phyloP scores from a whole-genome alignment of 306 rosid species.

The Rosa persica region DNA sequence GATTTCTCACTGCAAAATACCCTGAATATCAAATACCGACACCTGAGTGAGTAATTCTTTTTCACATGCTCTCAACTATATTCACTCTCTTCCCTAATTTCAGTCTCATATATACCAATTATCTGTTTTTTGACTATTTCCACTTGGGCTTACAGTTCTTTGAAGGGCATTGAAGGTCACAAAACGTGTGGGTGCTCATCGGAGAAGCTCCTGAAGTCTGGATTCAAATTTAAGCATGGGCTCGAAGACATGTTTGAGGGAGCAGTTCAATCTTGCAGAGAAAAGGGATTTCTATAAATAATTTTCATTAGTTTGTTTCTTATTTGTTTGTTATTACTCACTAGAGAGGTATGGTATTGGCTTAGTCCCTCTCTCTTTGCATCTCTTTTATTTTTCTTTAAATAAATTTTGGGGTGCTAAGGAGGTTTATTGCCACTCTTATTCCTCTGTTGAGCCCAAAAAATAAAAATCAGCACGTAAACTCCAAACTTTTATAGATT shows the following conservation, averaged over 20 bases:
- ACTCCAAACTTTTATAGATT: too few relatives aligned
- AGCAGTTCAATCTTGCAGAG: constrained; percentile 45
- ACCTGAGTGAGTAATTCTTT: constrained; percentile 49
- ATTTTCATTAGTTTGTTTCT: too few relatives aligned
- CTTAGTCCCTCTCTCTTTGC: too few relatives aligned
- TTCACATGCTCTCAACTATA: not conserved
- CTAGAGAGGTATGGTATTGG: too few relatives aligned
- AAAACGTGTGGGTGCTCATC: constrained; percentile 26
- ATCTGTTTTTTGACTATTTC: too few relatives aligned
- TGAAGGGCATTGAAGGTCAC: constrained; percentile 29
- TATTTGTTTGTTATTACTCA: too few relatives aligned
- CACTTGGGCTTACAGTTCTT: constrained; percentile 10
- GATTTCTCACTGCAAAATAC: constrained; percentile 40
- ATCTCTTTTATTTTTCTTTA: too few relatives aligned
- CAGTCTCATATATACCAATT: not conserved
- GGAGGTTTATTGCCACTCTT: too few relatives aligned
- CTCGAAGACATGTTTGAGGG: constrained; percentile 46
- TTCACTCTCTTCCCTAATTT: not conserved
- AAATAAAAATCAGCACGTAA: too few relatives aligned
- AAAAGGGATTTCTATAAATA: constrained; percentile 36
- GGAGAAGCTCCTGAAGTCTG: constrained; percentile 52
- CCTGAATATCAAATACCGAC: constrained; percentile 49
- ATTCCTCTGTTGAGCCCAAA: too few relatives aligned
- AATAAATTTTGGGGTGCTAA: too few relatives aligned
- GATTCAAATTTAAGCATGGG: constrained; percentile 49